Conservation (phyloP, 345 rosid species). For the Moricandia arvensis region DNA sequence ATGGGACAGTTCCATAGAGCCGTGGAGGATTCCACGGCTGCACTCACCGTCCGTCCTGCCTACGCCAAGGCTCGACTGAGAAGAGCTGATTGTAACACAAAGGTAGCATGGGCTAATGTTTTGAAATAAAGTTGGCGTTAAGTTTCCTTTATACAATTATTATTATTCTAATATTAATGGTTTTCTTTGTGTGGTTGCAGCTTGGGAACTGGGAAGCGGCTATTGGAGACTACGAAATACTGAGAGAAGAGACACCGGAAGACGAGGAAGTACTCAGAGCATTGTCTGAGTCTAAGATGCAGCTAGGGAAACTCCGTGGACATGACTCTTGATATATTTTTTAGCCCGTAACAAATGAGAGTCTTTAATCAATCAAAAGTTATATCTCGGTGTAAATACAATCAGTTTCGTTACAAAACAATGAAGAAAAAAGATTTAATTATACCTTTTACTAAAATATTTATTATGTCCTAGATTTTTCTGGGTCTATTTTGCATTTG, state of each 20-base stretch:
- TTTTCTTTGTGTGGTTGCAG: constrained; percentile 33
- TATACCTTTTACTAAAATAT: background rate
- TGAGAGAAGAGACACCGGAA: constrained; percentile 59
- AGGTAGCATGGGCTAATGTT: constrained; percentile 43
- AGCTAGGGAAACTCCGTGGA: constrained; percentile 45
- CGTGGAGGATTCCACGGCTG: constrained; percentile 63
- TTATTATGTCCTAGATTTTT: background rate
- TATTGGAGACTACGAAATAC: constrained; percentile 59
- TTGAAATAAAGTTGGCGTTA: background rate
- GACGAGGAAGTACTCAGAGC: constrained; percentile 61
- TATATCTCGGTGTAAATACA: constrained; percentile 18
- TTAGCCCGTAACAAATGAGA: background rate
- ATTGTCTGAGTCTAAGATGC: constrained; percentile 47
- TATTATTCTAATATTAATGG: background rate
- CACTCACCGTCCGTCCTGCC: constrained; percentile 60
- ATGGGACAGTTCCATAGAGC: constrained; percentile 70
- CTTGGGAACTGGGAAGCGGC: constrained; percentile 71
- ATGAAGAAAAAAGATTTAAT: background rate
- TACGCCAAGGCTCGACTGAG: constrained; percentile 84
- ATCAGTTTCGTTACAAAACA: background rate
- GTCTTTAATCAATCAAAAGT: background rate
- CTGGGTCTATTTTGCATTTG: background rate
- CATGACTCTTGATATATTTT: background rate
- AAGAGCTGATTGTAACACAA: constrained; percentile 75
- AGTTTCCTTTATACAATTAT: background rate